Evolutionary conservation across 108 stramenopile species (phyloP), one percentile per base, ranked within the genome.

Genomic region (Chaetoceros muelleri): DNA sequence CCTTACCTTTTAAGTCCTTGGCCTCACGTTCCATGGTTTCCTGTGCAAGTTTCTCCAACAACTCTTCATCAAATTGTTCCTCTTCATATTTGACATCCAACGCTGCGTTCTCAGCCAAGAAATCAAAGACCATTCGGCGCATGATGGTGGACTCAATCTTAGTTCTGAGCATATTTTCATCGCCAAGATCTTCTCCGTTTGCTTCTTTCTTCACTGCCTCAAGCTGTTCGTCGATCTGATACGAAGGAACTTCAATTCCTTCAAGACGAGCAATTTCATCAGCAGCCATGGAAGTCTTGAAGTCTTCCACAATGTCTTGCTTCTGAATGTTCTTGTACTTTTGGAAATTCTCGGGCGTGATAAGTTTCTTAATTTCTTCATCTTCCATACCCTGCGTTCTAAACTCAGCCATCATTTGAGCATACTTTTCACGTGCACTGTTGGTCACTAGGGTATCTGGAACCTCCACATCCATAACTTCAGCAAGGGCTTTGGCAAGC

Each of bases 321-420:
- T 74, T 80, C 20, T 65, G 73, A 61, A 96, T 76, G 30, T 96
- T 87, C 67, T 89, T 87, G 79, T 96, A 96, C 75, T 96, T 96
- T 49, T 70, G 45, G 70, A 96, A 96, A 73, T 93, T 94, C 52
- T 94, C 93, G 17, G 90, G 85, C 29, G 58, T 85, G 52, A 96
- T 94, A 66, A 94, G 76, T 45, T 77, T 79, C 72, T 94, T 87
- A 66, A 96, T 89, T 55, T 91, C 90, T 23, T 88, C 82, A 65
- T 96, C 95, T 26, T 80, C 55, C 62, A 90, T 86, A 22, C 93
- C 91, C 55, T 72, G 82, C 65, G 82, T 79, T 60, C 87, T 65
- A 78, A 96, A 83, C 34, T 96, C 95, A 0, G 89, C 80, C 91
- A 96, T 91, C 95, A 96, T 96, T 64, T 93, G 54, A 40, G 95